Evolutionary conservation across 352 stramenopile genomes (phyloP), one percentile per base, ranked within the genome.

Genomic region (Globisporangium cylindrosporum): DNA sequence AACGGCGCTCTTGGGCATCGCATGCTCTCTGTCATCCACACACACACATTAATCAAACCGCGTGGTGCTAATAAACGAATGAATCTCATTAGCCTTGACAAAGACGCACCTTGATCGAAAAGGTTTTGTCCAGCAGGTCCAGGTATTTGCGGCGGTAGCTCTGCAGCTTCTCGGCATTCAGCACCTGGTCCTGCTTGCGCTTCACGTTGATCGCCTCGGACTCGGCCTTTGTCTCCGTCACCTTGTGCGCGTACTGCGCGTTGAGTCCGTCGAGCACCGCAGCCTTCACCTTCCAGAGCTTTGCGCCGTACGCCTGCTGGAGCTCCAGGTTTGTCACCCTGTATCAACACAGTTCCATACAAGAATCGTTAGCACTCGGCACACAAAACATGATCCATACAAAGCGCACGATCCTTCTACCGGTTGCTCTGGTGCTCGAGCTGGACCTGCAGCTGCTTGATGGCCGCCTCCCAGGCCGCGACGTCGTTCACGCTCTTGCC

Each of bases 241-340:
- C 55, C 55, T 67, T 70, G 12, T 74, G 77, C 53, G 77, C 73
- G 64, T 79, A 89, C 67, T 89, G 80, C 27, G 81, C 72, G 48
- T 88, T 86, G 56, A 93, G 54, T 14, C 84, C 84, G 58, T 91
- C 82, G 38, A 94, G 54, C n/a, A 93, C 67, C 6, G 81, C 77
- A 0, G 82, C 78, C 1, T 82, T 78, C 14, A 83, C 72, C 66
- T 94, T 92, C 67, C 74, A 84, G 49, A 89, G 64, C 59, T 91
- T 90, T 12, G 83, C 75, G 8, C 83, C 84, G 63, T 93, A 94
- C 27, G 75, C 74, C 51, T 94, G 86, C 64, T 91, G 77, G 38
- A 94, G 76, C 69, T 94, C 86, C 36, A 94, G 66, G 73, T 89
- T 93, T 46, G 82, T 69, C 14, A 92, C 80, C n/a, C 80, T 85